phyloP scores from a whole-genome alignment of 495 filamentous ascomycete genomes.

The Astrothelium subdiscretum region DNA sequence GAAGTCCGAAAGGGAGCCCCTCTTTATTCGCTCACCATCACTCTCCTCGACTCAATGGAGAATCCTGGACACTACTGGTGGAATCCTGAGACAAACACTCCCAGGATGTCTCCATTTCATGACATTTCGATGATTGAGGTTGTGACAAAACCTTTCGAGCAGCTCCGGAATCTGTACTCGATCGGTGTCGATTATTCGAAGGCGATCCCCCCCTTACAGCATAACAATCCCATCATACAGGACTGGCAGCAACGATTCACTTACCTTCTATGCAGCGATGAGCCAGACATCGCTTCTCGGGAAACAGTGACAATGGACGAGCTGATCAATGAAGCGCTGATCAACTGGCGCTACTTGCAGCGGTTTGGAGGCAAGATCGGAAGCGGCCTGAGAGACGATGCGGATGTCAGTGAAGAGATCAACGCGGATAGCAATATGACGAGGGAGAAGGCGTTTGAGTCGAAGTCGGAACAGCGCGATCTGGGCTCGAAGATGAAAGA shows the following conservation, averaged over 20 bases:
- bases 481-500: no score
- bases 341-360: background rate
- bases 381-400: background rate
- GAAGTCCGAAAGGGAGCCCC: background rate
- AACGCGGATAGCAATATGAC: background rate
- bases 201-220: background rate
- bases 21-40: background rate
- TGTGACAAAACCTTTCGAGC: conserved; percentile 7
- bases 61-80: conserved; percentile 10
- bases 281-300: background rate
- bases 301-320: background rate
- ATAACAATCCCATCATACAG: background rate
- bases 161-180: background rate
- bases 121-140: conserved; percentile 11
- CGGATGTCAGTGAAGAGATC: background rate
- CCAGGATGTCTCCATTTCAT: conserved; percentile 5
- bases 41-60: background rate
- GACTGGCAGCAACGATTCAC: background rate
- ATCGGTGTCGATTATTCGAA: background rate
- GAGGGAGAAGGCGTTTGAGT: background rate
- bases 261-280: background rate
- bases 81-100: conserved; percentile 4
- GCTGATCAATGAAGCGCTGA: background rate
- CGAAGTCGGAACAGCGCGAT: no score
- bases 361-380: background rate